phyloP scores from a whole-genome alignment of 768 basidiomycete genomes.

The Kwoniella mangroviensis region DNA sequence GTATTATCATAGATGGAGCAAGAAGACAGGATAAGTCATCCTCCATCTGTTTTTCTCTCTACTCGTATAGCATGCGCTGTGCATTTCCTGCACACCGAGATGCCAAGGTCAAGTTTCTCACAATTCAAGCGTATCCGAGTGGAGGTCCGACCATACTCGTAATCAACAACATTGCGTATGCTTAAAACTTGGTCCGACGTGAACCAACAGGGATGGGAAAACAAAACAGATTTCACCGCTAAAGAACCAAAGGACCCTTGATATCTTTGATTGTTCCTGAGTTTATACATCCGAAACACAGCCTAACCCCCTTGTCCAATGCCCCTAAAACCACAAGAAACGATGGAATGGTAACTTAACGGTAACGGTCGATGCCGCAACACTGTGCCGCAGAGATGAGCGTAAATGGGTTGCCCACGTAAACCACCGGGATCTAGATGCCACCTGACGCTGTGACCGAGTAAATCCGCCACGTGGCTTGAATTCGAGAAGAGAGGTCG shows the following conservation, averaged over 20 bases:
- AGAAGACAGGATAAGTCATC: too few relatives aligned
- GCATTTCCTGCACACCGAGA: background rate
- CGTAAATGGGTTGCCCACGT: background rate
- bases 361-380: background rate
- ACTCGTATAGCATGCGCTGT: background rate
- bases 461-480: slow-evolving; percentile 9
- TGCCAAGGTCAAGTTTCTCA: slow-evolving; percentile 7
- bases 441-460: background rate
- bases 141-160: background rate
- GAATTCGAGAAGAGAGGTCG: background rate
- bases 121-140: background rate
- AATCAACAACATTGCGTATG: slow-evolving; percentile 7
- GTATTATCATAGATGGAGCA: background rate
- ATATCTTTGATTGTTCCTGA: slow-evolving; percentile 11
- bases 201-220: background rate
- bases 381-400: background rate
- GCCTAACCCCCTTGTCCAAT: background rate
- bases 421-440: background rate
- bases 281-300: background rate
- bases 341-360: background rate
- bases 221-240: background rate
- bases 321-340: background rate
- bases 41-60: too few relatives aligned
- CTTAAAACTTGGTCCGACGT: background rate
- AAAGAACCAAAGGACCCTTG: background rate